phyloP scores from a whole-genome alignment of 768 basidiomycete species.

The Podaxis sp. region DNA sequence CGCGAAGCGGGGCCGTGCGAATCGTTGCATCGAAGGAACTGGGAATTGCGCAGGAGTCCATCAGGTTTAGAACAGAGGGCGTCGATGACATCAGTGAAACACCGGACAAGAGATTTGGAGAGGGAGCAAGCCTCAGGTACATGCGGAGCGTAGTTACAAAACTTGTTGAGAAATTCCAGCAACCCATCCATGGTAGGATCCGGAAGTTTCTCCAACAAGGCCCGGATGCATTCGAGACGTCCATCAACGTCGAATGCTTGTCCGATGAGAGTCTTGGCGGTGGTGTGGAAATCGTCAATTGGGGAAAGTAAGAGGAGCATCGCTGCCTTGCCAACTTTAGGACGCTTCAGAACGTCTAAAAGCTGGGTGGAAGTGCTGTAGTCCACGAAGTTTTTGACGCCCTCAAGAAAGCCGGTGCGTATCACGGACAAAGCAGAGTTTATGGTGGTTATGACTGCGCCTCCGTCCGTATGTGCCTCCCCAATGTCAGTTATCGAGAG shows the following conservation, averaged over 20 bases:
- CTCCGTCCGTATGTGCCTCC: slow-evolving; percentile 25
- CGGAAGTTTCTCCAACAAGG: slow-evolving; percentile 67
- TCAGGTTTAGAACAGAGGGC: slow-evolving; percentile 73
- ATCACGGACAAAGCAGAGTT: slow-evolving; percentile 60
- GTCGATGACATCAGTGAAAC: slow-evolving; percentile 91
- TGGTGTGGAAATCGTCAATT: slow-evolving; percentile 66
- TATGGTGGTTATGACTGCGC: slow-evolving; percentile 47
- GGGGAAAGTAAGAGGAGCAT: slow-evolving; percentile 82
- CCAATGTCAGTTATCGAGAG: slow-evolving; percentile 22
- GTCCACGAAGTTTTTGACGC: slow-evolving; percentile 66
- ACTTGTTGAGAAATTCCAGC: slow-evolving; percentile 63
- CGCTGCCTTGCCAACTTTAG: slow-evolving; percentile 58
- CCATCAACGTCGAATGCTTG: slow-evolving; percentile 89
- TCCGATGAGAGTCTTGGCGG: slow-evolving; percentile 78
- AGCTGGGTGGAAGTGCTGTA: slow-evolving; percentile 52
- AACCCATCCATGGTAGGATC: slow-evolving; percentile 70
- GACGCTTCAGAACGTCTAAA: slow-evolving; percentile 52
- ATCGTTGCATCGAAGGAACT: slow-evolving; percentile 49
- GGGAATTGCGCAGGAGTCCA: slow-evolving; percentile 62
- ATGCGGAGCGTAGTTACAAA: slow-evolving; percentile 55
- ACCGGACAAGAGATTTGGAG: slow-evolving; percentile 89
- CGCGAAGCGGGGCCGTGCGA: slow-evolving; percentile 46
- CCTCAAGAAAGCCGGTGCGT: slow-evolving; percentile 60
- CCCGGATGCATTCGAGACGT: slow-evolving; percentile 84
- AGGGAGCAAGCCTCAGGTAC: slow-evolving; percentile 86